phyloP scores from a whole-genome alignment of 1,284 basidiomycete species.

The Heliocybe sulcata region DNA sequence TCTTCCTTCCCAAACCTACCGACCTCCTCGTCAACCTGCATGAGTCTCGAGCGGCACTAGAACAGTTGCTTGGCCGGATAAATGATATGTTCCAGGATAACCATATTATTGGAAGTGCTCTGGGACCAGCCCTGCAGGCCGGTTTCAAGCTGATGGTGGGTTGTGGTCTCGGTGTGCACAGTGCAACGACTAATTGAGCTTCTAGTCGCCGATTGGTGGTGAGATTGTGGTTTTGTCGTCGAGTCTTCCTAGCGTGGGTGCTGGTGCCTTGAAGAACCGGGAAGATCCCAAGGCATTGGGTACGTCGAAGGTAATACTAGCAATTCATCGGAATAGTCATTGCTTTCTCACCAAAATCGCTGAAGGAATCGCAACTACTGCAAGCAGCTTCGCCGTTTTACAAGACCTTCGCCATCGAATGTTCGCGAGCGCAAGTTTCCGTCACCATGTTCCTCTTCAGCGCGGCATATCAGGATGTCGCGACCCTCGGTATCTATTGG shows the following conservation, averaged over 20 bases:
- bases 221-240: conserved; percentile 92
- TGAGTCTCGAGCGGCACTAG: conserved; percentile 79
- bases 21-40: conserved; percentile 93
- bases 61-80: conserved; percentile 76
- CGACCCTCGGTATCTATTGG: conserved; percentile 64
- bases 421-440: conserved; percentile 93
- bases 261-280: conserved; percentile 90
- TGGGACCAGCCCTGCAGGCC: conserved; percentile 95
- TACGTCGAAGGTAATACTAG: conserved; percentile 73
- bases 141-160: conserved; percentile 90
- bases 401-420: conserved; percentile 99
- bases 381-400: conserved; percentile 93
- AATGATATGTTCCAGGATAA: conserved; percentile 98
- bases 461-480: conserved; percentile 91
- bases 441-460: conserved; percentile 99
- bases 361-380: conserved; percentile 77
- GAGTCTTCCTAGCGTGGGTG: conserved; percentile 83
- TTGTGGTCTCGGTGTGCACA: conserved; percentile 7
- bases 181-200: conserved; percentile 2
- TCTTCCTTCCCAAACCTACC: conserved; percentile 95
- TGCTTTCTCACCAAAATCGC: background rate
- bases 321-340: background rate
- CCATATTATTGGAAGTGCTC: conserved; percentile 84
- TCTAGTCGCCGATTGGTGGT: conserved; percentile 83
- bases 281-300: conserved; percentile 97